Evolutionary conservation across 805 yeast species (phyloP).

Genomic region (Sugiyamaella valdiviana): DNA sequence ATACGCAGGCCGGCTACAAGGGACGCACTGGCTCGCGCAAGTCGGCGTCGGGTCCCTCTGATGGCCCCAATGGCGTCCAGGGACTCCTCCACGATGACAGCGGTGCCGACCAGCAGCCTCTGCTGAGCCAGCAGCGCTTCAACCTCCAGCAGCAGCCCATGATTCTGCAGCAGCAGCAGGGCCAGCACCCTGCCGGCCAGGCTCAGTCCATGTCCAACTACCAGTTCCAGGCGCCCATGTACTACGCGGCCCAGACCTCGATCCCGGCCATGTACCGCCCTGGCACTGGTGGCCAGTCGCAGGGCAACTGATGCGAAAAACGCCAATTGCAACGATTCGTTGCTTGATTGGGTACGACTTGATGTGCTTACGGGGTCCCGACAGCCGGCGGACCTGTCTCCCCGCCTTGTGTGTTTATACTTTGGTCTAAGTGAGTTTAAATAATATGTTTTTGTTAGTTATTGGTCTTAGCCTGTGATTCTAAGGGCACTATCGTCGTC

Average conservation of each 20-base stretch:
- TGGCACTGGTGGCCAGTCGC: conserved; percentile 6
- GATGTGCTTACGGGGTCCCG: not conserved
- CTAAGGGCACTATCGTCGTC: no score
- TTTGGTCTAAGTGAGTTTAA: not conserved
- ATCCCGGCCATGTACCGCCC: conserved; percentile 4
- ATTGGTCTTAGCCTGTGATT: no score
- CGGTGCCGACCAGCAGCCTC: conserved; percentile 3
- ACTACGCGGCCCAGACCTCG: conserved; percentile 4
- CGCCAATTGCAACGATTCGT: not conserved
- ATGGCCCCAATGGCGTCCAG: conserved; percentile 3
- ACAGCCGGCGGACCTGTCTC: not conserved
- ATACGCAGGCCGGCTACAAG: conserved; percentile 41
- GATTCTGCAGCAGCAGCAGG: conserved; percentile 5
- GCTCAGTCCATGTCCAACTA: not conserved
- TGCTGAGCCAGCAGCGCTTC: conserved; percentile 7
- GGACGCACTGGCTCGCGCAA: conserved; percentile 25
- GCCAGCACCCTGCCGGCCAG: conserved; percentile 5
- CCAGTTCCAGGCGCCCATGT: conserved; percentile 9
- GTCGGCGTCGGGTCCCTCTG: conserved; percentile 5
- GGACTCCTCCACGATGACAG: not conserved
- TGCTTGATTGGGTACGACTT: not conserved
- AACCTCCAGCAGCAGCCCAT: conserved; percentile 1
- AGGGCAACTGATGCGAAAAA: not conserved
- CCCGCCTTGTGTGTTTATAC: not conserved
- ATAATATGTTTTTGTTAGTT: not conserved